Percentiles rank a stretch among this genome's conserved stretches.
These are phyloP conservation scores for Ustilago lituana DNA, from an alignment of 1,284 basidiomycete species.

Conservation along the genomic window DNA sequence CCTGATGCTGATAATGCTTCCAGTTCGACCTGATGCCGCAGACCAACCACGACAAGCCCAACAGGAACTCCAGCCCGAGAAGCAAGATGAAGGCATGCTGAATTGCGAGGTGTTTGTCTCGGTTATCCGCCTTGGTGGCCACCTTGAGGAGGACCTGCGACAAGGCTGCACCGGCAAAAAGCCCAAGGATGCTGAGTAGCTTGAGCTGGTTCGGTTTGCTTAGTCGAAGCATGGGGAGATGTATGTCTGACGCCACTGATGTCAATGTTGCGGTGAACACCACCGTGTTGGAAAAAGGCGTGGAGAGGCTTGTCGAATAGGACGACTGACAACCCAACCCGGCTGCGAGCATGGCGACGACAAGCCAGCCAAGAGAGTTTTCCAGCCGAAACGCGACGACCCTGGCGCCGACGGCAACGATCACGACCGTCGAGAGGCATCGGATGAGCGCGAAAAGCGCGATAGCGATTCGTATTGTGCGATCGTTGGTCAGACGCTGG, in stretches of 20 bases:
- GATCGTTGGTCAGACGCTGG: constrained; percentile 15
- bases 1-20: background rate
- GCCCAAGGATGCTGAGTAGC: constrained; percentile 30
- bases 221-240: constrained; percentile 19
- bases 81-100: constrained; percentile 31
- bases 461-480: constrained; percentile 17
- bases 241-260: constrained; percentile 34
- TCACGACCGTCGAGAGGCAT: constrained; percentile 12
- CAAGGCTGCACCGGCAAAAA: constrained; percentile 29
- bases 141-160: constrained; percentile 40
- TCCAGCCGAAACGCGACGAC: constrained; percentile 16
- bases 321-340: constrained; percentile 35
- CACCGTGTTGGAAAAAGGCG: constrained; percentile 45
- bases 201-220: constrained; percentile 15
- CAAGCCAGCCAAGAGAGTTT: constrained; percentile 26
- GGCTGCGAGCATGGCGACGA: constrained; percentile 29
- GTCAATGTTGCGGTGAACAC: constrained; percentile 48
- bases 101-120: constrained; percentile 25
- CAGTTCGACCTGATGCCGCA: constrained; percentile 23
- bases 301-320: constrained; percentile 31
- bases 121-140: constrained; percentile 18
- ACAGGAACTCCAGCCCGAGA: constrained; percentile 16
- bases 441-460: constrained; percentile 18
- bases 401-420: constrained; percentile 15
- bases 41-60: constrained; percentile 19